Evolutionary conservation across 2,329 filamentous ascomycete genomes (phyloP), one percentile per base, ranked within the genome.

Genomic region (Diaporthe helianthi): DNA sequence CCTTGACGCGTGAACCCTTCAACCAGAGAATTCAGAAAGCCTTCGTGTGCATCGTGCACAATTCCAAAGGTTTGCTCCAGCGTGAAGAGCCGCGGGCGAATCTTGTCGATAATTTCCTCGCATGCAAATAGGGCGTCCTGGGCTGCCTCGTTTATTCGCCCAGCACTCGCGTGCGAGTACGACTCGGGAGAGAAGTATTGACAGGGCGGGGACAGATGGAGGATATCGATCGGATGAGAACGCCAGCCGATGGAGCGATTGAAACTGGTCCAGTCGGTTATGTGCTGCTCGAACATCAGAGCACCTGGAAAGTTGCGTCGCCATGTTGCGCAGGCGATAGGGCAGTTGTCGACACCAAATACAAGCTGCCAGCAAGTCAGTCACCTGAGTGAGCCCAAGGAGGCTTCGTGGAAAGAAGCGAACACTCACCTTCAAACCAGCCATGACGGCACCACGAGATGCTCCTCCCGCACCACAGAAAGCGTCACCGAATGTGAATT

Each of bases 21-120:
- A 3, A 96, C 80, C 0, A 94, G 78, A 0, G 83, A 79, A 47
- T 85, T 82, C 55, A 94, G 90, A 65, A 86, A 89, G 0, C 80
- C 77, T 10, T 79, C 77, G 63, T 90, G 88, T 0, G 81, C 77
- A 0, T 84, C 78, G 22, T 83, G 81, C 0, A 86, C 77, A 0
- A 97, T 84, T 0, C 92, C 93, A 65, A 87, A 89, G 0, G 93
- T 94, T 75, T 97, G 91, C 73, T 97, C 93, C 0, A 97, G 81
- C 0, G 93, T 97, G 1, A 92, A 86, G 0, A 96, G 75, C 0
- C 93, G 84, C 0, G 93, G 92, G 0, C 84, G 85, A 0, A 85
- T 77, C 41, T 85, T 85, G 6, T 85, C 78, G 0, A 95, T 79
- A 0, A 94, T 77, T 2, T 85, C 78, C 0, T 82, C 78, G 63